Evolutionary conservation across 2,329 filamentous ascomycete species (phyloP).

Genomic region (Aspergillus luchuensis): DNA sequence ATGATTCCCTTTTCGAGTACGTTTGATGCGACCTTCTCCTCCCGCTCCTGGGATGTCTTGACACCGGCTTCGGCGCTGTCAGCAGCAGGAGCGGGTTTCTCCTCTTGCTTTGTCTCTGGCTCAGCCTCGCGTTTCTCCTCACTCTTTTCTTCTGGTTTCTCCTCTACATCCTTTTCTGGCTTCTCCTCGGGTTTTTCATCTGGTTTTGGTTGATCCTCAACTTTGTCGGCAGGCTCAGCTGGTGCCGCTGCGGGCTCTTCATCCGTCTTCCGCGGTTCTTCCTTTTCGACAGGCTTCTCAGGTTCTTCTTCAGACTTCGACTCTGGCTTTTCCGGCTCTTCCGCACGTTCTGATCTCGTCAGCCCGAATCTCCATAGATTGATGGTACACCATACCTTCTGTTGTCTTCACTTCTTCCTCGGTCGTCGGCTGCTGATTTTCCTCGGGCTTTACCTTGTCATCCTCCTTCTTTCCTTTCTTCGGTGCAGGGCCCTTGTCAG

Average conservation of each 20-base stretch:
- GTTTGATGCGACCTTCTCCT: slow-evolving; percentile 56
- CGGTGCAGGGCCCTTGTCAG: slow-evolving; percentile 27
- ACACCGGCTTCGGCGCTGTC: slow-evolving; percentile 44
- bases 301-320: slow-evolving; percentile 5
- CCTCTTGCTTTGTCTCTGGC: slow-evolving; percentile 12
- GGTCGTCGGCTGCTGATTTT: slow-evolving; percentile 12
- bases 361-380: neutral
- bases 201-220: neutral
- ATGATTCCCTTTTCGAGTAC: slow-evolving; percentile 86
- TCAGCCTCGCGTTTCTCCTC: slow-evolving; percentile 19
- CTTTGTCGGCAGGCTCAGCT: slow-evolving; percentile 1
- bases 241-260: slow-evolving; percentile 6
- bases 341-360: neutral
- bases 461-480: slow-evolving; percentile 45
- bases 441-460: slow-evolving; percentile 13
- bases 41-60: slow-evolving; percentile 53
- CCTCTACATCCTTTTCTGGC: slow-evolving; percentile 5
- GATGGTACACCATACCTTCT: slow-evolving; percentile 6
- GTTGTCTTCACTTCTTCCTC: slow-evolving; percentile 17
- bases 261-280: slow-evolving; percentile 16
- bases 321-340: slow-evolving; percentile 2
- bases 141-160: slow-evolving; percentile 12
- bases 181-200: slow-evolving; percentile 10
- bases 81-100: slow-evolving; percentile 14
- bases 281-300: slow-evolving; percentile 21